Evolutionary conservation across 2,329 filamentous ascomycete genomes (phyloP), one percentile per base, ranked within the genome.

Genomic region (Torrubiellomyces zombiae): DNA sequence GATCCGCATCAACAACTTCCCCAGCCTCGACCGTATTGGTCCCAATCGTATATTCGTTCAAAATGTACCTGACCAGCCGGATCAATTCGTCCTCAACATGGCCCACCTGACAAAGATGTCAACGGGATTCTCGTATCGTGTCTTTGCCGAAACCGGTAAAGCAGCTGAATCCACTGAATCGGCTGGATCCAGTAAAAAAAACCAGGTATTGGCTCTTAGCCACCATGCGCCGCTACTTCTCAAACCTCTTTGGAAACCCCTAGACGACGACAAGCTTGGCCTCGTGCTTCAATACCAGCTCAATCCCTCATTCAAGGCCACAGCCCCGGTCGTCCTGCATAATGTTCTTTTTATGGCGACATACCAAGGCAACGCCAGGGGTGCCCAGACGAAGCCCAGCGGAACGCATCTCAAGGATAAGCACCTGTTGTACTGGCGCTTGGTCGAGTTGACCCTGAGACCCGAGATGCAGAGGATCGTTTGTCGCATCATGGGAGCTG

Each of bases 11-110:
- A 81, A 92, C 41, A 89, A 93, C 45, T 93, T 92, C 45, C 55
- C 74, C 7, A 65, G 67, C n/a, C 64, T 98, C 5, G 89, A 95
- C 40, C 83, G 81, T 41, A 85, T 98, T 28, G 85, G 83, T 0
- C 83, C 85, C 2, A 98, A 98, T 47, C 81, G 82, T 21, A 79
- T 83, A 29, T 92, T 95, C 51, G 73, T 95, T 25, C 70, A 74
- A 16, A 76, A 82, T 37, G 59, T 66, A 5, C 51, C 57, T 1
- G 69, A 75, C 7, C 72, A 67, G 29, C 65, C 76, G 4, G 85
- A 91, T 30, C 75, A 86, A 43, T 98, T 91, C 51, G 67, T 59
- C 0, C 56, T 98, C 16, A 69, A 85, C 32, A 54, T 89, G 6
- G 61, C 71, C 9, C 71, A 75, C 43, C 66, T 94, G 32, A 61